phyloP scores from a whole-genome alignment of 306 rosid species.

The Cucumis melo region DNA sequence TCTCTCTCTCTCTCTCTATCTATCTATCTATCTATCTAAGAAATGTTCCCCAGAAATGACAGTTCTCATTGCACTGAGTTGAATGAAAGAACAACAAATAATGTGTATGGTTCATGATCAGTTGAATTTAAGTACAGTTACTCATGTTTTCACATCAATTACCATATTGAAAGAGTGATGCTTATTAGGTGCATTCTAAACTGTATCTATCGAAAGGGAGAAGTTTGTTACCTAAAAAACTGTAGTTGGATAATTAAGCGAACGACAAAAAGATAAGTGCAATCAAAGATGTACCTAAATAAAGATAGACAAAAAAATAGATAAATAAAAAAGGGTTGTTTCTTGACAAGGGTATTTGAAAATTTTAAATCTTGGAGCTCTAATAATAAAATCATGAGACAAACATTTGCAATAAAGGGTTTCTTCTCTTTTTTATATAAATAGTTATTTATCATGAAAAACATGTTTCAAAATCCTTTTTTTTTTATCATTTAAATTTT shows the following conservation, averaged over 20 bases:
- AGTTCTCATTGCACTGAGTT: neutral
- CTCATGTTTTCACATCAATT: neutral
- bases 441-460: neutral
- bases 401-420: neutral
- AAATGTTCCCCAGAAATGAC: neutral
- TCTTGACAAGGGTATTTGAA: neutral
- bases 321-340: neutral
- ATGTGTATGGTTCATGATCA: no score
- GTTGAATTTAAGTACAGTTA: neutral
- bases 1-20: conserved; percentile 9
- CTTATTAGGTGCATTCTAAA: no score
- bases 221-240: no score
- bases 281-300: neutral
- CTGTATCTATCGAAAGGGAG: no score
- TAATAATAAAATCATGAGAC: neutral
- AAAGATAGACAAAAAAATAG: neutral
- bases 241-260: no score
- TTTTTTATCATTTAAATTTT: neutral
- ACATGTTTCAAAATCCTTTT: neutral
- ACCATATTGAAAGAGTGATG: no score
- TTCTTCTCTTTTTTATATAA: neutral
- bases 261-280: neutral
- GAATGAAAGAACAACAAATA: neutral
- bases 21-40: neutral
- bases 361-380: neutral